These are phyloP conservation scores for Candida ovalis DNA, from an alignment of 805 yeast species.

Conservation along the genomic window DNA sequence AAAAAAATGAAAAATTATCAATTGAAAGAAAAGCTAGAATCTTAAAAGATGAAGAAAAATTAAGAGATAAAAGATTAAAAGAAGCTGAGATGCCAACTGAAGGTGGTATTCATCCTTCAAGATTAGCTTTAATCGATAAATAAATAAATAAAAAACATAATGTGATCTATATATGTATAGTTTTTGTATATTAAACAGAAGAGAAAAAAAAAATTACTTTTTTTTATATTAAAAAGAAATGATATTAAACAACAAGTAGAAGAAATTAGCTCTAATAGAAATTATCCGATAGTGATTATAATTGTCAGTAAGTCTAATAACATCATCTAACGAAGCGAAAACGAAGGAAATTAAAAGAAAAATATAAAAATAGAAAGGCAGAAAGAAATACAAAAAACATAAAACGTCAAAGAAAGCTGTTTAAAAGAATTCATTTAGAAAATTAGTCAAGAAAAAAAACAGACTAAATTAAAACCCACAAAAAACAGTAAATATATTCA, in stretches of 20 bases:
- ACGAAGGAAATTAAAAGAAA: not conserved
- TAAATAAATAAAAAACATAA: not conserved
- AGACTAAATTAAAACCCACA: no score
- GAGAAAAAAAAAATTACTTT: not conserved
- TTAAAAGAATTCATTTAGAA: no score
- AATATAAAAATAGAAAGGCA: not conserved
- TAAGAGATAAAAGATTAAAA: constrained; percentile 29
- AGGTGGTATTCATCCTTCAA: constrained; percentile 58
- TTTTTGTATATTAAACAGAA: not conserved
- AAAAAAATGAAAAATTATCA: constrained; percentile 71
- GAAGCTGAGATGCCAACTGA: constrained; percentile 23
- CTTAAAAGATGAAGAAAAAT: constrained; percentile 41
- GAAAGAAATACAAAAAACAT: not conserved
- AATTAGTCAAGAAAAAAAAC: no score
- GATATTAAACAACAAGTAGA: no score
- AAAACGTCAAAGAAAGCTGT: no score
- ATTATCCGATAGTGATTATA: no score
- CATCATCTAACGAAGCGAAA: not conserved
- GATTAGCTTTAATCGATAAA: constrained; percentile 47
- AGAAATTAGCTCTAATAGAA: no score
- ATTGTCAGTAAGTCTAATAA: no score
- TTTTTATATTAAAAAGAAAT: not conserved
- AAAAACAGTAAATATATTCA: no score
- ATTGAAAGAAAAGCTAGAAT: constrained; percentile 65
- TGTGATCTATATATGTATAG: not conserved